These are phyloP conservation scores for Carex kokanica DNA, from an alignment of 176 grass and related monocot species.

Conservation along the genomic window DNA sequence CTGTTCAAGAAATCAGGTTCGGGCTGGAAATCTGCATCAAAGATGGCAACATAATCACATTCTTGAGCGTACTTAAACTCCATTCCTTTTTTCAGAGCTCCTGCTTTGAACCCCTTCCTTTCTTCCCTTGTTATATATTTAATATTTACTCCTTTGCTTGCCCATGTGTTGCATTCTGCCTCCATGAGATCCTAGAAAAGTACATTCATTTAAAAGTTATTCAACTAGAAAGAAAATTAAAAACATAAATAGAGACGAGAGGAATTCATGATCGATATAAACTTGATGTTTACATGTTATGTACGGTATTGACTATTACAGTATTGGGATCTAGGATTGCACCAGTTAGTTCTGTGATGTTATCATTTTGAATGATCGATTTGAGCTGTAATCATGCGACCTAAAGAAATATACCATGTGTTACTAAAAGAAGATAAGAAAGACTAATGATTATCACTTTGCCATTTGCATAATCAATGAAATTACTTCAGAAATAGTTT, in stretches of 20 bases:
- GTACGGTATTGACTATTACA: not conserved
- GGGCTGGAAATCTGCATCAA: constrained; percentile 46
- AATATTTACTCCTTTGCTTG: constrained; percentile 35
- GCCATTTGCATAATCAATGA: not conserved
- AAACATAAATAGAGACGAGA: not conserved
- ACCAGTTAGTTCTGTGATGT: too few relatives aligned
- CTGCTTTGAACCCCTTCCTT: constrained; percentile 46
- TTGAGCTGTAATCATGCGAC: not conserved
- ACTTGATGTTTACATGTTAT: not conserved
- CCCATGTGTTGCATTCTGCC: constrained; percentile 37
- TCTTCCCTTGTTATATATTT: constrained; percentile 30
- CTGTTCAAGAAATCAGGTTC: constrained; percentile 35
- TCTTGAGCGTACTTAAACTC: constrained; percentile 29
- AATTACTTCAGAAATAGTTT: not conserved
- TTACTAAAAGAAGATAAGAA: not conserved
- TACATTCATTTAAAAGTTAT: constrained; percentile 2
- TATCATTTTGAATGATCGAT: not conserved
- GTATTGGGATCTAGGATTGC: not conserved
- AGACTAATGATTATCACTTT: not conserved
- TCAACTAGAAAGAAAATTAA: not conserved
- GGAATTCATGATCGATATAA: not conserved
- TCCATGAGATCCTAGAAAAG: constrained; percentile 31
- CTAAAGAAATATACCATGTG: not conserved
- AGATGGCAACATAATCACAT: constrained; percentile 47
- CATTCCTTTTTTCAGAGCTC: constrained; percentile 43